phyloP scores from a whole-genome alignment of 805 yeast genomes.

The Kluyveromyces nonfermentans region DNA sequence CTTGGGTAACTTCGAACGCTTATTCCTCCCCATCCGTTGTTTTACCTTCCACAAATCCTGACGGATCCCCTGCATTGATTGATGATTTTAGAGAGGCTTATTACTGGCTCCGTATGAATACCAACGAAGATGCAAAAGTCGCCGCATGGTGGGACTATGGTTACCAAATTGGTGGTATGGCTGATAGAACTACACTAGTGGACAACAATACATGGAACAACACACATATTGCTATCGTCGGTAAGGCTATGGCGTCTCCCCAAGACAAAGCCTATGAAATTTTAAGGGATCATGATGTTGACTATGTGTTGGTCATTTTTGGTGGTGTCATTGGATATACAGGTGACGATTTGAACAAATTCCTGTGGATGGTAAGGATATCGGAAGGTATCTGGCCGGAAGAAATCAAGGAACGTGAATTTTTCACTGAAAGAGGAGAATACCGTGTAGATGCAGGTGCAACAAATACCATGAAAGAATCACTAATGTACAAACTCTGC shows the following conservation, averaged over 20 bases:
- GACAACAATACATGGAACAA: constrained; percentile 99
- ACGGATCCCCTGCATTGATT: constrained; percentile 75
- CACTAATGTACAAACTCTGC: constrained; percentile 90
- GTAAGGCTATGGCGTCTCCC: constrained; percentile 89
- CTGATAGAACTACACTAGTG: constrained; percentile 95
- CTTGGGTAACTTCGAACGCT: constrained; percentile 94
- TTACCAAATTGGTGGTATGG: constrained; percentile 99
- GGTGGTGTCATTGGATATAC: constrained; percentile 92
- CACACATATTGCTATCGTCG: constrained; percentile 98
- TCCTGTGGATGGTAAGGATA: constrained; percentile 97
- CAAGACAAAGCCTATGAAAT: constrained; percentile 87
- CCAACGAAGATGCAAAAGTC: constrained; percentile 89
- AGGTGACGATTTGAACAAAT: constrained; percentile 95
- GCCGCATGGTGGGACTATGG: constrained; percentile 99
- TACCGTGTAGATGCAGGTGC: constrained; percentile 80
- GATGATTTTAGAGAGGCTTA: constrained; percentile 99
- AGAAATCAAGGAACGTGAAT: constrained; percentile 80
- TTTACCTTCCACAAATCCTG: constrained; percentile 66
- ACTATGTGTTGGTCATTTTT: constrained; percentile 83
- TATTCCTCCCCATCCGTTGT: constrained; percentile 98
- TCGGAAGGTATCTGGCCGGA: constrained; percentile 99
- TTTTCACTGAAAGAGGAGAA: constrained; percentile 78
- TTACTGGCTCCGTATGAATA: constrained; percentile 97
- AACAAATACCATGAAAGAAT: constrained; percentile 74
- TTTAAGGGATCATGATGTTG: constrained; percentile 85